Conservation (phyloP, 257 asterid species). For the Scutellaria baicalensis region DNA sequence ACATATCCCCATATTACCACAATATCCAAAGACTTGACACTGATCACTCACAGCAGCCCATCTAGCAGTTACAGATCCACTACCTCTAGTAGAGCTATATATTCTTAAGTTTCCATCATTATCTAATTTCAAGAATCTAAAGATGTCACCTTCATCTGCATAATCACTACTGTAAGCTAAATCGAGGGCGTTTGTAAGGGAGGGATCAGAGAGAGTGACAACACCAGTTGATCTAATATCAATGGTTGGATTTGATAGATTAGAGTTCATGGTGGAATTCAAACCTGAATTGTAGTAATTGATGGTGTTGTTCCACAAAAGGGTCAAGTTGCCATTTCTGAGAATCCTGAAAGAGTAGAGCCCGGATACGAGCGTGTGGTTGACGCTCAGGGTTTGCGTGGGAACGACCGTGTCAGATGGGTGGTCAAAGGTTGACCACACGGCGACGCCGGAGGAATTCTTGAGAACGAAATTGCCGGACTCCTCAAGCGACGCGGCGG, state of each 20-base stretch:
- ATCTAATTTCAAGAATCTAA: conserved; percentile 61
- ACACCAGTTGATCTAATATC: conserved; percentile 45
- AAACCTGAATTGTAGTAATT: conserved; percentile 59
- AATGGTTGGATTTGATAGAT: conserved; percentile 40
- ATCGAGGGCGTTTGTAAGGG: conserved; percentile 19
- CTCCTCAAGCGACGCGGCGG: conserved; percentile 34
- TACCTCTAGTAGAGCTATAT: conserved; percentile 48
- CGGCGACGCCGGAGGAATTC: conserved; percentile 35
- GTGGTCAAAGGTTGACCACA: conserved; percentile 69
- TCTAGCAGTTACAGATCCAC: conserved; percentile 31
- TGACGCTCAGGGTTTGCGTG: conserved; percentile 33
- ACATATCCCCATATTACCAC: conserved; percentile 80
- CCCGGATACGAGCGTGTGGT: conserved; percentile 43
- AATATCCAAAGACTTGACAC: conserved; percentile 69
- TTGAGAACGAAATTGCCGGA: conserved; percentile 48
- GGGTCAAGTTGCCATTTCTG: conserved; percentile 51
- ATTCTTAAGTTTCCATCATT: conserved; percentile 75
- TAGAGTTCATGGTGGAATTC: conserved; percentile 39
- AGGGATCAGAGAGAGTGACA: conserved; percentile 43
- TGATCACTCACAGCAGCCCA: conserved; percentile 90
- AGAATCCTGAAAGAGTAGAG: conserved; percentile 35
- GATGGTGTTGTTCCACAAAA: conserved; percentile 47
- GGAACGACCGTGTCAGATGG: conserved; percentile 75
- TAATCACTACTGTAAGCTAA: conserved; percentile 70
- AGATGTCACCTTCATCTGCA: conserved; percentile 37